Base-by-base conservation (phyloP, 371 early-diverging fungal species). In the Gilbertella persicaria region DNA sequence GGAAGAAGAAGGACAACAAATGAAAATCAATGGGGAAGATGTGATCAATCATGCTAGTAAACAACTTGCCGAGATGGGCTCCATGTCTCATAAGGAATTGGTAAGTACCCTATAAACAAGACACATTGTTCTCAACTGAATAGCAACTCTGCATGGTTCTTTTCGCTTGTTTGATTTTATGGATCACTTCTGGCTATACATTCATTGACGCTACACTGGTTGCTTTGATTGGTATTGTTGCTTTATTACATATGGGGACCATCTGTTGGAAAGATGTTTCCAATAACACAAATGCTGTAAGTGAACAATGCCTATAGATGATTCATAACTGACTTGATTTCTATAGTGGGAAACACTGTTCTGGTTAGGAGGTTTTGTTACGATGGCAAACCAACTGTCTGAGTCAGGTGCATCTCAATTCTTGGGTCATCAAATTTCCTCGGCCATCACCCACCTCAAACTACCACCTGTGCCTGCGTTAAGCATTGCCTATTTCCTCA, bases 351-450 rank as follows among this genome's bases (percentile, higher is more conserved):
- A 92, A 56, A 82, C 88, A 4, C 78, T 88, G 35, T 90, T 88
- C 55, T 92, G 92, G 91, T 68, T 92, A 2, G 85, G 85, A 16
- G 87, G 87, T 9, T 88, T 92, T 68, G 78, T 92, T 19, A 76
- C 88, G 0, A 82, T 92, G 46, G 90, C 89, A 37, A 82, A 84
- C 48, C 90, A 90, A 57, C 67, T 92, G 3, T 72, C 84, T 14
- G 79, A 74, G 17, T 73, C 87, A 5, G 89, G 89, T 7, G 75
- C 90, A 20, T 80, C 89, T 10, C 64, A 67, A 6, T 87, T 70
- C 63, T 62, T 90, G 28, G 91, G 90, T 12, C 60, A 71, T 23
- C 62, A 66, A 9, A 75, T 89, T 46, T 80, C 85, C 1, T 40
- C 50, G 0, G 59, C 55, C 4, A 78, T 78, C 37, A 38, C 44